Conservation (phyloP, 2,329 filamentous ascomycete species). For the Pseudogymnoascus sp. region DNA sequence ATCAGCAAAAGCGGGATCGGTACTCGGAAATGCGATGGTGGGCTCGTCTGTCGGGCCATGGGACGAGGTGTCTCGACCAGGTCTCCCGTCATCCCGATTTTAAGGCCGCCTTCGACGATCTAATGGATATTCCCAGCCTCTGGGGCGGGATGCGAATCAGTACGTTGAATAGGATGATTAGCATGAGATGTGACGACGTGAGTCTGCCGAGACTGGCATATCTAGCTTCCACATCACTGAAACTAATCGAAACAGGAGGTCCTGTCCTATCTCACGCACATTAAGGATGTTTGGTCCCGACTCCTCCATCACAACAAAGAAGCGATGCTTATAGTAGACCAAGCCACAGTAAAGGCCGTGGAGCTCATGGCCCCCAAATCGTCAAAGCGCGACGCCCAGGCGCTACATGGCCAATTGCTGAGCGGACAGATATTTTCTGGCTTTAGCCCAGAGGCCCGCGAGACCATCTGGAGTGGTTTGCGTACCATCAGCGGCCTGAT, state of each 20-base stretch:
- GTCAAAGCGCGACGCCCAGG: constrained; percentile 23
- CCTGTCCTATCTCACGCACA: constrained; percentile 28
- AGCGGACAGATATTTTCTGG: constrained; percentile 28
- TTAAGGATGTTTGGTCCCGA: constrained; percentile 28
- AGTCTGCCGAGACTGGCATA: constrained; percentile 16
- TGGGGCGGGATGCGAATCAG: constrained; percentile 28
- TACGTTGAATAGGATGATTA: constrained; percentile 24
- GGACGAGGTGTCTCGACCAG: background rate
- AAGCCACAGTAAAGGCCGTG: constrained; percentile 27
- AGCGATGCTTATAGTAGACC: constrained; percentile 26
- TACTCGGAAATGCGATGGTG: background rate
- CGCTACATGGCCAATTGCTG: constrained; percentile 24
- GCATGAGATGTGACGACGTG: constrained; percentile 29
- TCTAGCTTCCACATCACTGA: background rate
- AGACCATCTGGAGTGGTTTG: constrained; percentile 27
- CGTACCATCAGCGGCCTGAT: constrained; percentile 25
- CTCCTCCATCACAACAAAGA: constrained; percentile 25
- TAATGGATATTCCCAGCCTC: constrained; percentile 28
- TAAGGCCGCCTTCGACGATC: constrained; percentile 26
- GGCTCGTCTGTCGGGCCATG: background rate
- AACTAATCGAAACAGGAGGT: constrained; percentile 23
- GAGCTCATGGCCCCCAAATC: constrained; percentile 28
- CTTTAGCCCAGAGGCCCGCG: constrained; percentile 26
- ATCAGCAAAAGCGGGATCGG: background rate
- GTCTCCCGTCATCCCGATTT: background rate